Evolutionary conservation across 2,329 filamentous ascomycete genomes (phyloP).

Genomic region (Talaromyces pinophilus): DNA sequence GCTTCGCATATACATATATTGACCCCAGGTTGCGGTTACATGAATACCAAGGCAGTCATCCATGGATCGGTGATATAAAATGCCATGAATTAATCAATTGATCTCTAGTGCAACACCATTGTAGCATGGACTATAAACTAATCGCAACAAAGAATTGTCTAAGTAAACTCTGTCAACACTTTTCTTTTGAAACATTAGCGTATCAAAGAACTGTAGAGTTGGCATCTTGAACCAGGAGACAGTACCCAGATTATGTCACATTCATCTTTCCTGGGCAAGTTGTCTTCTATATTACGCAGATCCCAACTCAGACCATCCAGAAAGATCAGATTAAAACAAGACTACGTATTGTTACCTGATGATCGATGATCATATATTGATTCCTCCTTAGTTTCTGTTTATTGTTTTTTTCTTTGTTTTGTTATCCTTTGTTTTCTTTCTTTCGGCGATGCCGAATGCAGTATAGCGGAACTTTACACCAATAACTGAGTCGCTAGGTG

Average conservation of each 20-base stretch:
- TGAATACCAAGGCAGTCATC: not conserved
- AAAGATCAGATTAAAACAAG: not conserved
- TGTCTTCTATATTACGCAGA: not conserved
- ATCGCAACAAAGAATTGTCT: not conserved
- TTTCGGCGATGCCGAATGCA: not conserved
- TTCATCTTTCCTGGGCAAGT: not conserved
- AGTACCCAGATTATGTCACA: not conserved
- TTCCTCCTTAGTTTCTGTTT: not conserved
- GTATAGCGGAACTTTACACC: not conserved
- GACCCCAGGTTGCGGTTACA: not conserved
- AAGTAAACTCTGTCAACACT: not conserved
- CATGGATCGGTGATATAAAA: too few species aligned
- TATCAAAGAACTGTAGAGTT: not conserved
- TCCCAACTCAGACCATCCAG: not conserved
- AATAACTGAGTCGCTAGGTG: not conserved
- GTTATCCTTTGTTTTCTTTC: not conserved
- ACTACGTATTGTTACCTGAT: not conserved
- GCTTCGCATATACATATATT: not conserved
- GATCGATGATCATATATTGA: not conserved
- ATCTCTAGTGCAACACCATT: not conserved
- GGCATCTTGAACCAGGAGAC: not conserved
- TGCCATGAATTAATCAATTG: not conserved
- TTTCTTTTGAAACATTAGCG: not conserved
- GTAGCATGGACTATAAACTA: not conserved
- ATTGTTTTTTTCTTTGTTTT: not conserved